Base-by-base conservation (phyloP, 176 grass and related monocot species). In the Dendrocalamus sinicus region DNA sequence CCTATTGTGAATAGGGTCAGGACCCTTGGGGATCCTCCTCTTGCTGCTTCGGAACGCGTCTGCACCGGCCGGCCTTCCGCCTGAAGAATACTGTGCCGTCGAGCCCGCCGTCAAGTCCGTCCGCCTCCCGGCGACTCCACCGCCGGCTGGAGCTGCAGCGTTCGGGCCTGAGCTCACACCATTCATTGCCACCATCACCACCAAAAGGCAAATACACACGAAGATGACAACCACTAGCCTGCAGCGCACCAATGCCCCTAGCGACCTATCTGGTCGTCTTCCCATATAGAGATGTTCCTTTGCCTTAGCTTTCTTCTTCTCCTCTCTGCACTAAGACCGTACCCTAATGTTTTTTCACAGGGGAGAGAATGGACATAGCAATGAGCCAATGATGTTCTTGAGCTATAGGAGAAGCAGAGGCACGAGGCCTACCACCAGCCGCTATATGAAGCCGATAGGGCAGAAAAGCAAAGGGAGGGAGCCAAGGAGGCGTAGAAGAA, bases 1-100 rank as follows among this genome's bases (percentile, higher is more conserved):
- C 93, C 93, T 92, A 86, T 95, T 95, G 88, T 95, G 93, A 15
- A 95, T 95, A 17, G 93, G 93, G 53, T 95, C 93, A 7, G 93
- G 90, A 1, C 93, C 93, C 85, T 81, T 91, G 15, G 90, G 93
- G 3, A 95, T 92, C 83, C 88, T 90, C 58, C 93, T 89, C 90
- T 95, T 64, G 86, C 88, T 95, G 88, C 77, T 86, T 23, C 63
- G 37, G 75, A 90, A 92, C 47, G 24, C 85, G 57, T 89, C 90
- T 0, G 62, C 51, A 14, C 19, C 62, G 19, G 73, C 74, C 20
- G 39, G 16, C 0, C 89, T n/a, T 2, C n/a, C 58, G n/a, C 72
- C 79, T 0, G 84, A 16, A 9, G 84, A 16, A 9, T 39, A 13
- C 69, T 7, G 22, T 20, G 10, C 45, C 66, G 57, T 70, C 32